These are phyloP conservation scores for Aeminium ludgeri DNA, from an alignment of 495 filamentous ascomycete genomes.

Conservation along the genomic window DNA sequence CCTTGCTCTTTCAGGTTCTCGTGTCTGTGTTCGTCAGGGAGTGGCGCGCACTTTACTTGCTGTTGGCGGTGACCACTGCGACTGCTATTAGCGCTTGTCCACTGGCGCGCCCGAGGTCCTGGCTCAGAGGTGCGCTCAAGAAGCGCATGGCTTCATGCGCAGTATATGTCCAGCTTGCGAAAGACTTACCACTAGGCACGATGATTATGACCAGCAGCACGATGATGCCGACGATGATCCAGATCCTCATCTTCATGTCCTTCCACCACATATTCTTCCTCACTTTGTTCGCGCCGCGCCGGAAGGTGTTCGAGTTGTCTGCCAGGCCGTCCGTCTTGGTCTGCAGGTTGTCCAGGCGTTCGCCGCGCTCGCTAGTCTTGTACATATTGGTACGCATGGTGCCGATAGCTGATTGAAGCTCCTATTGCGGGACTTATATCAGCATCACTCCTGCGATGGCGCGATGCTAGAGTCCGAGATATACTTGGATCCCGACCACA, in stretches of 20 bases:
- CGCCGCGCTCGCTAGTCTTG: conserved; percentile 65
- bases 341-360: conserved; percentile 72
- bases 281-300: conserved; percentile 84
- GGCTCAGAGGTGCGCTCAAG: too few species aligned
- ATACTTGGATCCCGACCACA: too few species aligned
- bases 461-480: too few species aligned
- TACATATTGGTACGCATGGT: conserved; percentile 24
- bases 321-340: conserved; percentile 93
- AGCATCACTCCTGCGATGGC: too few species aligned
- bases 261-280: conserved; percentile 87
- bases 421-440: conserved; percentile 32
- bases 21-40: too few species aligned
- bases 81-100: too few species aligned
- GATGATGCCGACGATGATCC: conserved; percentile 73
- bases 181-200: conserved; percentile 56
- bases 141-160: too few species aligned
- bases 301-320: conserved; percentile 79
- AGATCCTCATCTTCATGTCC: conserved; percentile 99
- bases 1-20: too few species aligned
- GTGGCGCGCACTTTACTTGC: too few species aligned
- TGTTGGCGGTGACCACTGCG: too few species aligned
- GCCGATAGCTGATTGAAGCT: conserved; percentile 89
- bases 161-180: too few species aligned
- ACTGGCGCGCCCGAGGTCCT: too few species aligned
- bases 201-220: conserved; percentile 83